Percentiles rank a stretch among this genome's conserved stretches.
Conservation (phyloP, 208 protist species). For the Leishmania tropica region DNA sequence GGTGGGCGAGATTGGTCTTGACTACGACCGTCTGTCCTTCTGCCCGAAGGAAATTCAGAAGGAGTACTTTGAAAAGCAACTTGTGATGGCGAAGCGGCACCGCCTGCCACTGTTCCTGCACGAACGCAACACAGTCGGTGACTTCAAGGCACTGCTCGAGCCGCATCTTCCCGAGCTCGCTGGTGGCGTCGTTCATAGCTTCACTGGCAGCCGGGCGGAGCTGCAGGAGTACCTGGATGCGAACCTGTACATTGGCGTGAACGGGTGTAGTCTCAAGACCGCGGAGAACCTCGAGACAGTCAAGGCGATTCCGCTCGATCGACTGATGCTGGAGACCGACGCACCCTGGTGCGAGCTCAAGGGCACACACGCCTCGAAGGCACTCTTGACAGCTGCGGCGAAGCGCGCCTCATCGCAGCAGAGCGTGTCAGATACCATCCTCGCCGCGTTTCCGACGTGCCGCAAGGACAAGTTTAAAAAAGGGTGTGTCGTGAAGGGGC, state of each 20-base stretch:
- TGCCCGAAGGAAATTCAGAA: constrained; percentile 88
- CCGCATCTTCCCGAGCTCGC: constrained; percentile 46
- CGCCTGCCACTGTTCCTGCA: constrained; percentile 94
- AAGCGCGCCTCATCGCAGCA: constrained; percentile 1
- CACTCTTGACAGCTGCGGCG: constrained; percentile 31
- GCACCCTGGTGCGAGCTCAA: constrained; percentile 95
- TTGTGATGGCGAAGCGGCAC: constrained; percentile 82
- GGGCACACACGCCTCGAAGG: constrained; percentile 86
- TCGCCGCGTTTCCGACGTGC: constrained; percentile 41
- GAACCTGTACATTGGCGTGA: constrained; percentile 94
- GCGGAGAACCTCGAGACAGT: constrained; percentile 88
- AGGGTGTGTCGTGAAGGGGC: constrained; percentile 66
- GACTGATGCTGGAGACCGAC: constrained; percentile 96
- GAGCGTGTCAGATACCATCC: constrained; percentile 43
- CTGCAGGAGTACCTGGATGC: constrained; percentile 74
- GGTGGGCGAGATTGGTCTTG: constrained; percentile 87
- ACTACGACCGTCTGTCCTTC: constrained; percentile 96
- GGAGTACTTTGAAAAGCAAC: constrained; percentile 79
- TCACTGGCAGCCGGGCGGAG: constrained; percentile 89
- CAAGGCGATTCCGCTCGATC: constrained; percentile 76
- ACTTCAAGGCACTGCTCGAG: constrained; percentile 78
- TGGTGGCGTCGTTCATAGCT: constrained; percentile 95
- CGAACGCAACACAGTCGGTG: constrained; percentile 86
- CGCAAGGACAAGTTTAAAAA: constrained; percentile 76
- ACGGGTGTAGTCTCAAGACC: constrained; percentile 95